A percentile compares a stretch with the other conserved stretches of the same genome.
phyloP scores from a whole-genome alignment of 495 filamentous ascomycete species.

The Parachaetomium inaequale region DNA sequence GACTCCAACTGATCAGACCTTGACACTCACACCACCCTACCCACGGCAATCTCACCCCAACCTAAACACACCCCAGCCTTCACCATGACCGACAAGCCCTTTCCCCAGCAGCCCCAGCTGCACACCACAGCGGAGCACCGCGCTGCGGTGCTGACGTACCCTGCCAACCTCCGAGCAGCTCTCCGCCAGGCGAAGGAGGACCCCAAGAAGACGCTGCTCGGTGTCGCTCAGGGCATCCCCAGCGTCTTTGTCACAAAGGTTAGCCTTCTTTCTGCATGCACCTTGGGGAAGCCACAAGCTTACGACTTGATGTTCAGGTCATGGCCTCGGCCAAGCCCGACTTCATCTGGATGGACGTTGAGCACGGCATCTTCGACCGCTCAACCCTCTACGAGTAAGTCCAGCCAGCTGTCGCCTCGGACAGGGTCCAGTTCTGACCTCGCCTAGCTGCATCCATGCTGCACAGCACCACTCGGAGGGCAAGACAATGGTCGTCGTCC shows the following conservation, averaged over 20 bases:
- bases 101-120: constrained; percentile 14
- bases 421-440: not conserved
- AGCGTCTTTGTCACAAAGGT: constrained; percentile 10
- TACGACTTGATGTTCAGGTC: not conserved
- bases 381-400: constrained; percentile 7
- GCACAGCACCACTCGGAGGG: constrained; percentile 21
- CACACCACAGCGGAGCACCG: constrained; percentile 14
- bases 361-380: constrained; percentile 7
- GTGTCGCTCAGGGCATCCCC: constrained; percentile 8
- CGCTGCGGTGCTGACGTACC: constrained; percentile 18
- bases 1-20: too few relatives aligned
- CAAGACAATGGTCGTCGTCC: constrained; percentile 16
- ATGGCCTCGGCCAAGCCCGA: constrained; percentile 10
- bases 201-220: constrained; percentile 7
- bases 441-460: constrained; percentile 13
- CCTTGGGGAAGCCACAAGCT: not conserved
- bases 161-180: constrained; percentile 16
- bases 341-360: constrained; percentile 8
- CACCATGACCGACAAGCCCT: constrained; percentile 10
- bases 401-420: not conserved
- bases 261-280: not conserved
- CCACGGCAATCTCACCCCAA: not conserved
- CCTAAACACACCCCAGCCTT: not conserved
- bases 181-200: constrained; percentile 5
- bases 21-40: too few relatives aligned